Percentiles rank a stretch among this genome's conserved stretches.
Conservation (phyloP, 2,329 filamentous ascomycete genomes). For the Aspergillus thermomutatus region DNA sequence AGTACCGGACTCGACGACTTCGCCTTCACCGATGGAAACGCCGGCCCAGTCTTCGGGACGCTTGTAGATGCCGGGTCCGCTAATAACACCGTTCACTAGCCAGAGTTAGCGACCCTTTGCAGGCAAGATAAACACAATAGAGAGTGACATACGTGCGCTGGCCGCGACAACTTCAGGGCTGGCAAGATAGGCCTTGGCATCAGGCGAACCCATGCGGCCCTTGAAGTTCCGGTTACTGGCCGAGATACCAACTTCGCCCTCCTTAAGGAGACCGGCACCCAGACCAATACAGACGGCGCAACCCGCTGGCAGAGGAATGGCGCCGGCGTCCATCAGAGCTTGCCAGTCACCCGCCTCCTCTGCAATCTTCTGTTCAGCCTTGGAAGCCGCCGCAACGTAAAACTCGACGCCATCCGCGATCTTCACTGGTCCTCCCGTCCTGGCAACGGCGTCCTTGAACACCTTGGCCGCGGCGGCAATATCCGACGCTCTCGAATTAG, state of each 20-base stretch:
- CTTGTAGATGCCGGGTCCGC: slow-evolving; percentile 74
- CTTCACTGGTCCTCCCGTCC: slow-evolving; percentile 60
- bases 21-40: slow-evolving; percentile 66
- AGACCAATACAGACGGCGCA: slow-evolving; percentile 88
- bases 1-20: slow-evolving; percentile 61
- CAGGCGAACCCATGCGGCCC: slow-evolving; percentile 78
- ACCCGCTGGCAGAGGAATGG: slow-evolving; percentile 64
- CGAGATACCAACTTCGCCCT: slow-evolving; percentile 80
- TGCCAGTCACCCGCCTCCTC: slow-evolving; percentile 87
- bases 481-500: slow-evolving; percentile 79
- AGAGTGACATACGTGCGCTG: slow-evolving; percentile 54
- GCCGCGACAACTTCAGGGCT: slow-evolving; percentile 91
- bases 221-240: slow-evolving; percentile 89
- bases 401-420: slow-evolving; percentile 74
- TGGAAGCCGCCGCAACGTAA: slow-evolving; percentile 85
- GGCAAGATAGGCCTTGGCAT: slow-evolving; percentile 79
- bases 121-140: not conserved
- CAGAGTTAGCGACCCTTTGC: not conserved
- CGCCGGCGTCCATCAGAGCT: slow-evolving; percentile 74
- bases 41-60: slow-evolving; percentile 64
- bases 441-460: slow-evolving; percentile 70
- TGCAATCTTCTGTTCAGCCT: slow-evolving; percentile 70
- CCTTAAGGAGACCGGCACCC: slow-evolving; percentile 73
- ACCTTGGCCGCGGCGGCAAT: slow-evolving; percentile 78
- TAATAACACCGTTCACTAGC: slow-evolving; percentile 47